Percentiles rank a stretch among this genome's conserved stretches.
Conservation (phyloP, 108 stramenopile genomes). For the Hondaea fermentalgiana region DNA sequence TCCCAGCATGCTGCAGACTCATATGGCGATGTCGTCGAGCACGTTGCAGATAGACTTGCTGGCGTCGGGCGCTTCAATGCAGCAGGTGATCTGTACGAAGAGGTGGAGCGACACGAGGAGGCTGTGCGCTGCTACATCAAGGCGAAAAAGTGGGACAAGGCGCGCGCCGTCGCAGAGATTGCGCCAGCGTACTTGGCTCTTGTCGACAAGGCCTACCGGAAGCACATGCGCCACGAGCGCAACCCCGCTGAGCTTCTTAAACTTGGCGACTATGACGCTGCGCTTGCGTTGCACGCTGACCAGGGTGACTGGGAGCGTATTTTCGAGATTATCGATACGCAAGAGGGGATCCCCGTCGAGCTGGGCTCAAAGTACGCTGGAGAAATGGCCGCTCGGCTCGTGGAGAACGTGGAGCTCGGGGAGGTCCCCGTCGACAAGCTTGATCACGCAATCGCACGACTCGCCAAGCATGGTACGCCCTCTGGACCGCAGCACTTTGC, state of each 20-base stretch:
- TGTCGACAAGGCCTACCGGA: slow-evolving; percentile 38
- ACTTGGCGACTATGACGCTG: slow-evolving; percentile 44
- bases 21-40: slow-evolving; percentile 35
- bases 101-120: slow-evolving; percentile 39
- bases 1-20: slow-evolving; percentile 22
- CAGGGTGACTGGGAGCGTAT: slow-evolving; percentile 50
- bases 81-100: slow-evolving; percentile 47
- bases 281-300: slow-evolving; percentile 45
- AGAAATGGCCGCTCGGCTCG: slow-evolving; percentile 1
- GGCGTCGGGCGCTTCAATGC: slow-evolving; percentile 33
- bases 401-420: slow-evolving; percentile 17
- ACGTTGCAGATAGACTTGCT: slow-evolving; percentile 38
- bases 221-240: slow-evolving; percentile 29
- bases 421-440: neutral
- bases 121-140: slow-evolving; percentile 36
- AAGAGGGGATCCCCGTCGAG: slow-evolving; percentile 17
- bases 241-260: slow-evolving; percentile 49
- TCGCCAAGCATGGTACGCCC: slow-evolving; percentile 27
- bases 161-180: slow-evolving; percentile 33
- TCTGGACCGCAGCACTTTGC: neutral
- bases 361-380: slow-evolving; percentile 39
- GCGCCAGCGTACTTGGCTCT: slow-evolving; percentile 16
- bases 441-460: slow-evolving; percentile 33
- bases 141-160: slow-evolving; percentile 45
- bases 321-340: slow-evolving; percentile 41